A percentile compares a stretch with the other conserved stretches of the same genome.
Evolutionary conservation across 768 basidiomycete species (phyloP).

Genomic region (Lactarius trivialis): DNA sequence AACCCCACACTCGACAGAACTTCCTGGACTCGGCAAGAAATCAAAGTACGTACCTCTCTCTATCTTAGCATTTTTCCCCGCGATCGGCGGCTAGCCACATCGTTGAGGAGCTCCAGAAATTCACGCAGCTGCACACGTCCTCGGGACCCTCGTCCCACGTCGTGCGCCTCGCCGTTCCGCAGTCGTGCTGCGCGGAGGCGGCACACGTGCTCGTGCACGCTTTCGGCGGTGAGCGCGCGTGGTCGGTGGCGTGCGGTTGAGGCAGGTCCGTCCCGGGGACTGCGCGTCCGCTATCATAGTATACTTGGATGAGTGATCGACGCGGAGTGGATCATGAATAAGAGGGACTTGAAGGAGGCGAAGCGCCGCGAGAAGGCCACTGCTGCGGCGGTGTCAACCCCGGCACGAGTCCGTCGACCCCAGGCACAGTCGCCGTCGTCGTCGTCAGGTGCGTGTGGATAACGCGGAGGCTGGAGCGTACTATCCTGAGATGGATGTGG

Average conservation of each 20-base stretch:
- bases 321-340: conserved; percentile 82
- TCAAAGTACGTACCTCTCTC: neutral
- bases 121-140: conserved; percentile 72
- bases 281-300: conserved; percentile 52
- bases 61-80: too few relatives aligned
- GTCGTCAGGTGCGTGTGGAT: conserved; percentile 23
- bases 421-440: neutral
- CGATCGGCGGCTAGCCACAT: neutral
- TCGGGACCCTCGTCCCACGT: conserved; percentile 82
- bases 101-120: conserved; percentile 68
- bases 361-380: conserved; percentile 44
- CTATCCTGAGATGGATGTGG: conserved; percentile 76
- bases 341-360: conserved; percentile 72
- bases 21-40: neutral
- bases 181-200: conserved; percentile 67
- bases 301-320: conserved; percentile 38
- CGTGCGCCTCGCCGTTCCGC: conserved; percentile 62
- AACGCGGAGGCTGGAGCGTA: conserved; percentile 33
- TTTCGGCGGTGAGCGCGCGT: conserved; percentile 74
- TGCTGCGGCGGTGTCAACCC: neutral
- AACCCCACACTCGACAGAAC: neutral
- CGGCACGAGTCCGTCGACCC: neutral
- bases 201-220: conserved; percentile 65
- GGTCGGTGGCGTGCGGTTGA: conserved; percentile 92
- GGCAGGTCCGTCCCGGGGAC: conserved; percentile 80